Percentiles rank a stretch among this genome's conserved stretches.
phyloP scores from a whole-genome alignment of 208 protist genomes.

The Acanthamoeba castellanii region DNA sequence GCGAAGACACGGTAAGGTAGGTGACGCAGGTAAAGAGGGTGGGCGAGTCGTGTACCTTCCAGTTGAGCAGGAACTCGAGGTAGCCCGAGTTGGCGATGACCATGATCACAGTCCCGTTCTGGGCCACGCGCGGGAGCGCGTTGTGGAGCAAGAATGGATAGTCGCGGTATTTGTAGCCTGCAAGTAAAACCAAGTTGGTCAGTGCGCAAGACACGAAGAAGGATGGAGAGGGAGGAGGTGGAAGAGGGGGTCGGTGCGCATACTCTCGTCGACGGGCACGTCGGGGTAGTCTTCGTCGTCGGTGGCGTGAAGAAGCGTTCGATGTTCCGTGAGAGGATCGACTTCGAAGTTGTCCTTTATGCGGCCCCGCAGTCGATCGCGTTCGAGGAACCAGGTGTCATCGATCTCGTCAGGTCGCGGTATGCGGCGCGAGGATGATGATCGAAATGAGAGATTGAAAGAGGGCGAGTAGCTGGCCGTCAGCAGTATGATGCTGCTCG shows the following conservation, averaged over 20 bases:
- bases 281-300: not conserved
- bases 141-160: slow-evolving; percentile 31
- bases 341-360: not conserved
- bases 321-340: not conserved
- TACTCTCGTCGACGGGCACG: not conserved
- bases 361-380: not conserved
- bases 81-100: slow-evolving; percentile 41
- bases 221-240: not conserved
- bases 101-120: slow-evolving; percentile 22
- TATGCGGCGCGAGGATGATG: not conserved
- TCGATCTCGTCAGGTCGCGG: not conserved
- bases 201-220: not conserved
- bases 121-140: not conserved
- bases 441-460: not conserved
- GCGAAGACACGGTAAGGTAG: not conserved
- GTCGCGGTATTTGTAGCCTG: slow-evolving; percentile 37
- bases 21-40: not conserved
- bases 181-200: not conserved
- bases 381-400: not conserved
- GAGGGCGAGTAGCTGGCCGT: not conserved
- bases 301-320: not conserved
- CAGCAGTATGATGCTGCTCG: not conserved
- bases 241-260: not conserved
- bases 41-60: not conserved
- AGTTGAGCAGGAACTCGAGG: slow-evolving; percentile 30